Percentiles rank a stretch among this genome's conserved stretches.
These are phyloP conservation scores for Aspergillus tanneri DNA, from an alignment of 2,329 filamentous ascomycete genomes.

Conservation along the genomic window DNA sequence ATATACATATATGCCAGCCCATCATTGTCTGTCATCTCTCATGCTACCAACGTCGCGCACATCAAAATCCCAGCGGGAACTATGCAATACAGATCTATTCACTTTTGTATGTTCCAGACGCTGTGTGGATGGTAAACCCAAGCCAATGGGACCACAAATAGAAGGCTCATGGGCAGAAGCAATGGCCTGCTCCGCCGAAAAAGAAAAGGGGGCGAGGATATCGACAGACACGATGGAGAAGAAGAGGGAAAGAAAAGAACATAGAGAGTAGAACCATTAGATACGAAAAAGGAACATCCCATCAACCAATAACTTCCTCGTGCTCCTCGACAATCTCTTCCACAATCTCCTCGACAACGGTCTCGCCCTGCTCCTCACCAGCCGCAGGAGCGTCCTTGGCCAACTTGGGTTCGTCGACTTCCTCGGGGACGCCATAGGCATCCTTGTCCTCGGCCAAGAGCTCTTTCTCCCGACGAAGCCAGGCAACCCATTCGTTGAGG, in stretches of 20 bases:
- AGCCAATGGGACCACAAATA: conserved; percentile 20
- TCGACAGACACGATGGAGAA: conserved; percentile 28
- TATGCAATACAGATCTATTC: conserved; percentile 30
- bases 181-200: conserved; percentile 16
- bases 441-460: conserved; percentile 71
- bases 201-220: conserved; percentile 26
- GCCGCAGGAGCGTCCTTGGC: conserved; percentile 52
- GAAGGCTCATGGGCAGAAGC: conserved; percentile 18
- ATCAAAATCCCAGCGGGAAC: conserved; percentile 17
- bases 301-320: conserved; percentile 68
- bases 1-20: conserved; percentile 10
- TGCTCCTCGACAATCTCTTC: conserved; percentile 79
- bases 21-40: conserved; percentile 29
- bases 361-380: conserved; percentile 65
- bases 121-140: conserved; percentile 19
- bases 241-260: conserved; percentile 26
- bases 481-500: conserved; percentile 85
- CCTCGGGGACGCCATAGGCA: conserved; percentile 63
- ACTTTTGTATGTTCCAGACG: conserved; percentile 25
- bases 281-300: conserved; percentile 28
- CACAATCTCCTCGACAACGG: conserved; percentile 83
- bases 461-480: conserved; percentile 71
- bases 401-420: conserved; percentile 60
- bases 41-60: conserved; percentile 27
- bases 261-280: conserved; percentile 33